Percentiles rank a stretch among this genome's conserved stretches.
Evolutionary conservation across 495 filamentous ascomycete genomes (phyloP).

Genomic region (Aspergillus saccharolyticus): DNA sequence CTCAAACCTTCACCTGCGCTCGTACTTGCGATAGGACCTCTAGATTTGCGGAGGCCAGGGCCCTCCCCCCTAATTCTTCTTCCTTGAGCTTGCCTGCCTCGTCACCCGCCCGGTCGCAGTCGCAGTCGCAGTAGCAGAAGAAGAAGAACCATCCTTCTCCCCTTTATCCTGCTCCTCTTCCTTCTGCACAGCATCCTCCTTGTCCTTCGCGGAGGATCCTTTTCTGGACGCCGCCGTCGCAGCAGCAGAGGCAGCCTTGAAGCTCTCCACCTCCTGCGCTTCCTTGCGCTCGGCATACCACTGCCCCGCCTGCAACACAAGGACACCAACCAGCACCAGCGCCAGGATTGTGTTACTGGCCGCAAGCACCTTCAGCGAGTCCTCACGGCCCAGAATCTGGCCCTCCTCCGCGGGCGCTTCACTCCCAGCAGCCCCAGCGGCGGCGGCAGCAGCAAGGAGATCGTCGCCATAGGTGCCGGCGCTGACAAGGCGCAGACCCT

Average conservation of each 20-base stretch:
- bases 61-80: conserved; percentile 9
- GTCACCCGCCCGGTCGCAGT: not conserved
- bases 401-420: conserved; percentile 10
- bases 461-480: conserved; percentile 49
- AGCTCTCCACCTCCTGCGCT: conserved; percentile 65
- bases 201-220: conserved; percentile 34
- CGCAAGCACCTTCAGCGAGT: conserved; percentile 83
- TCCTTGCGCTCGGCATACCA: conserved; percentile 98
- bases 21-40: no score
- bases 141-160: conserved; percentile 3
- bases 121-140: not conserved
- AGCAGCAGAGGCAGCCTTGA: conserved; percentile 21
- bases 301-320: conserved; percentile 93
- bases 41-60: no score
- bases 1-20: no score
- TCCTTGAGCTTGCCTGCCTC: conserved; percentile 5
- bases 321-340: conserved; percentile 80
- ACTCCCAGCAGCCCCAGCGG: not conserved
- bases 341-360: conserved; percentile 95
- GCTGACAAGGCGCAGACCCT: conserved; percentile 76
- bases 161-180: not conserved
- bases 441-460: conserved; percentile 21
- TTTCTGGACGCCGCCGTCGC: no score
- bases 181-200: conserved; percentile 27
- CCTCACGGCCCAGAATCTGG: conserved; percentile 63